Evolutionary conservation across 805 yeast species (phyloP), one percentile per base, ranked within the genome.

Genomic region (Starmerella floricola): DNA sequence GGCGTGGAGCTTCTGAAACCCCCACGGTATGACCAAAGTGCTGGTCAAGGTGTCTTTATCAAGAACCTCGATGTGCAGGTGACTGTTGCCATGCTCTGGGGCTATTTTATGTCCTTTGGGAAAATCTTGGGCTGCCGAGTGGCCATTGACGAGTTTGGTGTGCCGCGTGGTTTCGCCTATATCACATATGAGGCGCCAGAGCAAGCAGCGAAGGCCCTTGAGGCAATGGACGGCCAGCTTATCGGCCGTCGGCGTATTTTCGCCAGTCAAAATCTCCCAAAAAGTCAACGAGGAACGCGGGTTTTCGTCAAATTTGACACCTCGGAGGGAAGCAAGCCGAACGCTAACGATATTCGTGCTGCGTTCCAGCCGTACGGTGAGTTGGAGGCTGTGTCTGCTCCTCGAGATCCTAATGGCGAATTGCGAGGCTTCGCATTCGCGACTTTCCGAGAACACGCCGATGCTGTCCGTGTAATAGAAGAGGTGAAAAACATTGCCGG

Each of bases 21-120:
- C 3, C 43, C 42, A n/a, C 38, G 46, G 23, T 21, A 38, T 28
- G 47, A 44, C 38, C 47, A 31, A 29, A 32, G 11, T n/a, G 34
- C 30, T 13, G 49, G 52, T 31, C 37, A 43, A 5, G 55, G 55
- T 30, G 43, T 87, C 49, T 87, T 80, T 66, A 81, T 81, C 57
- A 87, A 86, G 71, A 83, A 87, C 75, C 70, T 87, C 55, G 76
- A 73, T 54, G 52, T 70, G 34, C 85, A 76, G 50, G 75, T 74
- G 62, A 60, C 79, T 41, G 59, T 53, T 13, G 45, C 53, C 37
- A 47, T 57, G 41, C 44, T 55, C 32, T 53, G 48, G 36, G 38
- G 43, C 13, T 31, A 23, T 8, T 52, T 55, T 43, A 24, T 33
- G 31, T 30, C 30, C 29, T 51, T 44, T 37, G 58, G 58, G 24